Evolutionary conservation across 805 yeast genomes (phyloP), one percentile per base, ranked within the genome.

Genomic region (Wickerhamomyces pijperi): DNA sequence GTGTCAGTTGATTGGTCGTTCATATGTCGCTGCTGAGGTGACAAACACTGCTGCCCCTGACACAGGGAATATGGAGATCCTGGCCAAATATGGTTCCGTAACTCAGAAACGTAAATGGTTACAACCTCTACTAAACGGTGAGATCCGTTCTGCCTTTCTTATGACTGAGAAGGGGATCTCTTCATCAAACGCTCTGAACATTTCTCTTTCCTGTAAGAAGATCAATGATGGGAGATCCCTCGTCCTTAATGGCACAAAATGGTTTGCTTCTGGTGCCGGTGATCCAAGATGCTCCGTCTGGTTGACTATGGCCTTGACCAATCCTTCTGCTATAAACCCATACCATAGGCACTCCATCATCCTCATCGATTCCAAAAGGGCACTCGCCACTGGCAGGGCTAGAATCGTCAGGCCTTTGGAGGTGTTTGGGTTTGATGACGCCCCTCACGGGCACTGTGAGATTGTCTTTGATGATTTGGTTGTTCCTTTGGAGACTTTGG

Each of bases 231-330:
- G 43, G 17, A 47, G 14, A 25, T 4, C 57, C 31, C 72, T 64
- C 38, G 69, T 74, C 2, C 46, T 78, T 36, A 72, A 72, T 44
- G 83, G 83, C 5, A 65, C 73, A 39, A 78, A 78, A 53, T 77
- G 83, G 83, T 76, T 77, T 67, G 77, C 81, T 3, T 73, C 81
- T 0, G 82, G 82, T 21, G 82, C 81, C 31, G 82, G 81, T 19
- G 82, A 76, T 52, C 82, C 81, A 19, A 65, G 80, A 39, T 69
- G 77, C 54, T 49, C 51, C 2, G 61, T 60, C 1, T 58, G 63
- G 63, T 38, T 58, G 8, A 36, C 46, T 3, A 50, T 57, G 51
- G 60, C 58, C 2, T 36, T 54, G 32, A 58, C 59, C 3, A 46
- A 42, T 21, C 52, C 55, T 20, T 42, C 45, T 13, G 45, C 46